Evolutionary conservation across 805 yeast species (phyloP).

Genomic region (Candida insectalens): DNA sequence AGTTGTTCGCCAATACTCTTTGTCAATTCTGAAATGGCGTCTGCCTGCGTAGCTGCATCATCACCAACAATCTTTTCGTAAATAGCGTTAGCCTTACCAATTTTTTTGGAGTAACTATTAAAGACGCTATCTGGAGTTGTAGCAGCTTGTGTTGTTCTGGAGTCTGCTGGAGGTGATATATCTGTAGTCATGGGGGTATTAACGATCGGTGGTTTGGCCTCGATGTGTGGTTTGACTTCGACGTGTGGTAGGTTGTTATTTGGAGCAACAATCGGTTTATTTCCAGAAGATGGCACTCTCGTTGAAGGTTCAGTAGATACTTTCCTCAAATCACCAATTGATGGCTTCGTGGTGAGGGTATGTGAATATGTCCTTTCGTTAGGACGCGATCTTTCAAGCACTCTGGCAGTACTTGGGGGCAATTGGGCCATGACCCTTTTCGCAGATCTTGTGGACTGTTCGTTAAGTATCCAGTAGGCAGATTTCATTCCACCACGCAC

Average conservation of each 20-base stretch:
- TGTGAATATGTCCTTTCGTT: constrained; percentile 18
- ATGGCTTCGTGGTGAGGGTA: constrained; percentile 27
- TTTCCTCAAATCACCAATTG: constrained; percentile 38
- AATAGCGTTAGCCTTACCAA: constrained; percentile 12
- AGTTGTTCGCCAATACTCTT: constrained; percentile 5
- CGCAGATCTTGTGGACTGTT: constrained; percentile 43
- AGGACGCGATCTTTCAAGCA: constrained; percentile 49
- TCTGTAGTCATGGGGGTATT: too few species aligned
- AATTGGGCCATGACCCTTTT: constrained; percentile 27
- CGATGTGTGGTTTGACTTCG: neutral
- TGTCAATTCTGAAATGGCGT: constrained; percentile 11
- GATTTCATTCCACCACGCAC: constrained; percentile 71
- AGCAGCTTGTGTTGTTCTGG: neutral
- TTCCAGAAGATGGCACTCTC: too few species aligned
- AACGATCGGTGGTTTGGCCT: neutral
- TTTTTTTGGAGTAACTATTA: constrained; percentile 8
- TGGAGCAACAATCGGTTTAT: too few species aligned
- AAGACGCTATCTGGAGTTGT: neutral
- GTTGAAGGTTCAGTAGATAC: too few species aligned
- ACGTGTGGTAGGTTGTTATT: constrained; percentile 20
- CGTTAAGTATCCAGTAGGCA: constrained; percentile 62
- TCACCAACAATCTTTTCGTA: constrained; percentile 17
- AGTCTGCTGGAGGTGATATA: too few species aligned
- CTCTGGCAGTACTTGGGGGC: constrained; percentile 41
- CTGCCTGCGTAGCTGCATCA: constrained; percentile 10